phyloP scores from a whole-genome alignment of 2,329 filamentous ascomycete genomes.

The Penicillium oxalicum region DNA sequence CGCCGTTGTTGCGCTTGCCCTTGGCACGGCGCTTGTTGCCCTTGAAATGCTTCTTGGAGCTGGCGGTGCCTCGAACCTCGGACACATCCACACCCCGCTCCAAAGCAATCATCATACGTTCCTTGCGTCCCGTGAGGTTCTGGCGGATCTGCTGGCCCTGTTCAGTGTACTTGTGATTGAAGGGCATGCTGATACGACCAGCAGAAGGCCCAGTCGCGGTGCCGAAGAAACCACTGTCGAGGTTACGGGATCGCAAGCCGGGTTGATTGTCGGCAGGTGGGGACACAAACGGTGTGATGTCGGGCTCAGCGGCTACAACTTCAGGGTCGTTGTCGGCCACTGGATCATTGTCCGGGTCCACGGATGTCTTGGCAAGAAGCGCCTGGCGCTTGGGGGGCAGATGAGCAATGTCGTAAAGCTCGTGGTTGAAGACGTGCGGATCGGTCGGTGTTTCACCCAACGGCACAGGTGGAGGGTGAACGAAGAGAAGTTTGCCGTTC shows the following conservation, averaged over 20 bases:
- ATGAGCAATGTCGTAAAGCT: slow-evolving; percentile 77
- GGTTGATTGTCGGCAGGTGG: slow-evolving; percentile 34
- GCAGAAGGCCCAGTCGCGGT: slow-evolving; percentile 51
- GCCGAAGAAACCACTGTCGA: slow-evolving; percentile 89
- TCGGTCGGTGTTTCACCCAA: slow-evolving; percentile 50
- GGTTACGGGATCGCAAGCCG: slow-evolving; percentile 66
- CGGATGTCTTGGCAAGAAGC: slow-evolving; percentile 43
- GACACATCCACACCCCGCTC: slow-evolving; percentile 79
- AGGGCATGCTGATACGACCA: slow-evolving; percentile 70
- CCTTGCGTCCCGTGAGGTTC: slow-evolving; percentile 74
- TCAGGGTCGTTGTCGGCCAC: slow-evolving; percentile 26
- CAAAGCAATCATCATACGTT: slow-evolving; percentile 68
- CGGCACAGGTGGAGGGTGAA: slow-evolving; percentile 68
- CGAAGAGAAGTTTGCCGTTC: slow-evolving; percentile 88
- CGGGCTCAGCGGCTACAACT: slow-evolving; percentile 15
- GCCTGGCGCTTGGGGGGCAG: slow-evolving; percentile 74
- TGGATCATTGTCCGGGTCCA: slow-evolving; percentile 40
- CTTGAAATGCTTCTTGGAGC: slow-evolving; percentile 74
- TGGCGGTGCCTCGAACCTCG: slow-evolving; percentile 53
- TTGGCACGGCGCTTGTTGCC: slow-evolving; percentile 35
- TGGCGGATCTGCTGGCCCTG: slow-evolving; percentile 69
- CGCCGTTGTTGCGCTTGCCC: slow-evolving; percentile 26
- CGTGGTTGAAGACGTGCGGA: slow-evolving; percentile 71
- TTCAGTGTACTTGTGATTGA: slow-evolving; percentile 82
- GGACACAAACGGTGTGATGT: slow-evolving; percentile 13